Conservation (phyloP, 306 rosid species). For the Rosa chinensis region DNA sequence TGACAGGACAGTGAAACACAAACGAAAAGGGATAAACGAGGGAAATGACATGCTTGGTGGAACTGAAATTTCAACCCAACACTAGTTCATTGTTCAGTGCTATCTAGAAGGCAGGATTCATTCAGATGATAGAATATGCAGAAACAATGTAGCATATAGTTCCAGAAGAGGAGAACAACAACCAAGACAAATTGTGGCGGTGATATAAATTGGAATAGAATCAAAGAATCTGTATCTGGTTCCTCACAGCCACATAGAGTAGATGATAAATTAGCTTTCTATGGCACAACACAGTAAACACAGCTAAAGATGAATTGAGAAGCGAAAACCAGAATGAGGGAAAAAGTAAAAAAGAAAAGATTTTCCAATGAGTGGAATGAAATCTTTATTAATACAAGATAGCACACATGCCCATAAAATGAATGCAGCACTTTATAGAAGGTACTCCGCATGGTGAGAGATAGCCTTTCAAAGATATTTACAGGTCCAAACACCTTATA, state of each 20-base stretch:
- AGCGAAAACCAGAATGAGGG: not conserved
- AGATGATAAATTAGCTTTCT: not conserved
- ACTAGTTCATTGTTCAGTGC: not conserved
- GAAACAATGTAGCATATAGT: not conserved
- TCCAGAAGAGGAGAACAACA: not conserved
- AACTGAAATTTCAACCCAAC: not conserved
- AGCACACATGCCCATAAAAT: conserved; percentile 29
- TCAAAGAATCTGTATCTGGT: conserved; percentile 29
- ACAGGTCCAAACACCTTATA: conserved; percentile 50
- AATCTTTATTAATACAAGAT: conserved; percentile 29
- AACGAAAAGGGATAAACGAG: not conserved
- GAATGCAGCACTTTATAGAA: conserved; percentile 25
- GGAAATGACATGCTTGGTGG: not conserved
- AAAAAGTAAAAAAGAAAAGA: not conserved
- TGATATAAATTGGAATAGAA: conserved; percentile 14
- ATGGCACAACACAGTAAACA: not conserved
- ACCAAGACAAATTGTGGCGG: not conserved
- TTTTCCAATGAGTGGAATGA: conserved; percentile 12
- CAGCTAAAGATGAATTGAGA: conserved; percentile 4
- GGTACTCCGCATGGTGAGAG: conserved; percentile 12
- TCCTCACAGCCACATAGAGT: conserved; percentile 13
- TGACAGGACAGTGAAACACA: not conserved
- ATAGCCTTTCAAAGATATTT: conserved; percentile 44
- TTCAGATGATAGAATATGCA: not conserved
- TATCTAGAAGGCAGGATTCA: not conserved